Base-by-base conservation (phyloP, 176 grass and related monocot genomes). In the Aegilops bicornis region DNA sequence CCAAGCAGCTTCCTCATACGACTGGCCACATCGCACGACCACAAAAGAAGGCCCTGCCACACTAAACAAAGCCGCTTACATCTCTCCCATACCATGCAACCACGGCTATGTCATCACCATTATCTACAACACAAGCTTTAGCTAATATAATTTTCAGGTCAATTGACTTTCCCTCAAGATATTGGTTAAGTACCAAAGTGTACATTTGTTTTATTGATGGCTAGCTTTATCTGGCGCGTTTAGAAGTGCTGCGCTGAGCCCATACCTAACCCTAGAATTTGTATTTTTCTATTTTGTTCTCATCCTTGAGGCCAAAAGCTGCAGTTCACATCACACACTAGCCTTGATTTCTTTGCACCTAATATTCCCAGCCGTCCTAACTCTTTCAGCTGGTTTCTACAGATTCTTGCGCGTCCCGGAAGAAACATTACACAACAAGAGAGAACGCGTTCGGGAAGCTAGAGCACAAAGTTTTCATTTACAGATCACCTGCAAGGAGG, bases 1-100 rank as follows among this genome's bases (percentile, higher is more conserved):
- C 89, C 62, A 76, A 88, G 85, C 89, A 91, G 61, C 85, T 91
- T 91, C 89, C 81, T 84, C 11, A 40, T n/a, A n/a, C n/a, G 10
- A 42, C 60, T 80, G 81, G 81, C 25, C 62, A 58, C 76, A 68
- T 90, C 87, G 10, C 69, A 62, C 63, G 7, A 77, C 62, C 72
- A 63, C 23, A 54, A 72, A 63, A 63, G 20, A 62, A 32, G 4
- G 35, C 36, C 61, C 14, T 20, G 33, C 45, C n/a, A n/a, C 81
- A 80, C 76, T 75, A 63, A 77, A 54, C 45, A 77, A 77, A 77
- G 69, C 79, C 69, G 76, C 76, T 63, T 56, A 39, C 85, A 88
- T 81, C 85, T 22, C 84, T 25, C 77, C 85, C 89, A 88, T 91
- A 76, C 89, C 89, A 32, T 75, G 81, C 25, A 24, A 20, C 48